Evolutionary conservation across 306 rosid genomes (phyloP), one percentile per base, ranked within the genome.

Genomic region (Cucumis cinereus): DNA sequence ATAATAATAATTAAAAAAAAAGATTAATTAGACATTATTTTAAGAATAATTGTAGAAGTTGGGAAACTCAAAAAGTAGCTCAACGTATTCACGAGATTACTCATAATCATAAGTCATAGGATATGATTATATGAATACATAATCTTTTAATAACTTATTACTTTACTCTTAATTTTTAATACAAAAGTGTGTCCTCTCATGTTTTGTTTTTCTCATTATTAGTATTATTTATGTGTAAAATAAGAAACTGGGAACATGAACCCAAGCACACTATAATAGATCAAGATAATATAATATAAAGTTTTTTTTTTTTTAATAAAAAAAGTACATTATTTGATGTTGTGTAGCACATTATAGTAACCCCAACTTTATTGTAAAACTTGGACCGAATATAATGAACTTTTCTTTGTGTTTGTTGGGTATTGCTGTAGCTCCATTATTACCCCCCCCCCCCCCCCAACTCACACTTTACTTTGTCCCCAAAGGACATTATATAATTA

Each of bases 341-440:
- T 38, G 47, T 63, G 24, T 63, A 19, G 16, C 15, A 36, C 40
- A 64, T 4, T 62, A 66, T 13, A 62, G 4, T 24, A 36, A 67
- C 53, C 53, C 6, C 33, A 6, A 40, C 73, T 67, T 67, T 67
- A 67, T 67, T 67, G 53, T 67, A 20, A 67, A 40, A 38, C 33
- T 67, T 40, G 73, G 73, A 66, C 73, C 73, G 73, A 66, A 66
- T 40, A 64, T 40, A 64, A 61, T 61, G 0, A 66, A 64, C 26
- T 13, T 13, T 2, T 36, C 10, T 17, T 23, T 22, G 13, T 1
- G 33, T 13, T 59, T 24, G 19, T 9, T n/a, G 66, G 66, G 55
- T 59, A 6, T 59, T 26, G 35, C n/a, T 28, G 43, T 63, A 63
- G 71, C 71, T 63, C 71, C 71, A 35, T 63, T 35, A 63, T 63